These are phyloP conservation scores for Cetraspora pellucida DNA, from an alignment of 192 early-diverging fungal genomes.

Conservation along the genomic window DNA sequence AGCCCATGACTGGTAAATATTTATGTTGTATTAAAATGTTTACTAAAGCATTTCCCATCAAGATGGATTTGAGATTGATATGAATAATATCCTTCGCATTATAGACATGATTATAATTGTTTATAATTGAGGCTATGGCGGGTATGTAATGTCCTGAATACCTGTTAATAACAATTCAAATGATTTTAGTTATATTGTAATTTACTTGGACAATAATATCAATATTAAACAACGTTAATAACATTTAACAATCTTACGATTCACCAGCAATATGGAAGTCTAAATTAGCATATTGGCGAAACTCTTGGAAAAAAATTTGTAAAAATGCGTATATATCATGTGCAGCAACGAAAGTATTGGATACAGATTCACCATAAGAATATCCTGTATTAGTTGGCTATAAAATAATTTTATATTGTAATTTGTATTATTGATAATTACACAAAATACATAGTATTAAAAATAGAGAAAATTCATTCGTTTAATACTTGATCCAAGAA, in stretches of 20 bases:
- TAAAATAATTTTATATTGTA: background rate
- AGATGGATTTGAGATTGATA: constrained; percentile 74
- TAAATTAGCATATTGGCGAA: constrained; percentile 74
- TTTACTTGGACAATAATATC: background rate
- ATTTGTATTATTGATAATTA: constrained; percentile 2
- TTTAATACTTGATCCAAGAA: constrained; percentile 81
- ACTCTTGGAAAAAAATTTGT: constrained; percentile 86
- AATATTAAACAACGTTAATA: constrained; percentile 25
- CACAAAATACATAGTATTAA: background rate
- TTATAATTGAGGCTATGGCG: constrained; percentile 81
- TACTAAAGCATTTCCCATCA: constrained; percentile 91
- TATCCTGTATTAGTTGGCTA: constrained; percentile 90
- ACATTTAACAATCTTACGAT: constrained; percentile 46
- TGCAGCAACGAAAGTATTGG: constrained; percentile 74
- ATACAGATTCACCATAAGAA: constrained; percentile 77
- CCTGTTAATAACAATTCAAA: constrained; percentile 21
- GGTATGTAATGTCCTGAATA: constrained; percentile 95
- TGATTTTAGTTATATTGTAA: background rate
- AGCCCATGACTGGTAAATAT: constrained; percentile 80
- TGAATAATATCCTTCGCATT: constrained; percentile 35
- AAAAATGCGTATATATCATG: constrained; percentile 90
- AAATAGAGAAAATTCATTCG: background rate
- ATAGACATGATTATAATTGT: constrained; percentile 64
- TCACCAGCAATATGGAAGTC: constrained; percentile 92
- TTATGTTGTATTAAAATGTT: constrained; percentile 88